Evolutionary conservation across 768 basidiomycete genomes (phyloP).

Genomic region (Rhodocollybia butyracea): DNA sequence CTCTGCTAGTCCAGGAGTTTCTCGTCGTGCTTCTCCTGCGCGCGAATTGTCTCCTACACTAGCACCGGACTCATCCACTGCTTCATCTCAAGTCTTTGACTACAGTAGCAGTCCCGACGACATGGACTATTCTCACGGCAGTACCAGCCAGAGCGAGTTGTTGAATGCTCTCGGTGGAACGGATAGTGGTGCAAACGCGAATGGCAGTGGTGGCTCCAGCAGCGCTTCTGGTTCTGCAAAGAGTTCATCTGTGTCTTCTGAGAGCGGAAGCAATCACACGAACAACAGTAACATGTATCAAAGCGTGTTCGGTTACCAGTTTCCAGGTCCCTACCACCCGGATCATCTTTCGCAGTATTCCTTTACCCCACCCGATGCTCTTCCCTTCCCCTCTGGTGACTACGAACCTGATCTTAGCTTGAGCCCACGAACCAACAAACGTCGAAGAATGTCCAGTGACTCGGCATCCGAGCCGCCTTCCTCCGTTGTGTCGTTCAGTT

Average conservation of each 20-base stretch:
- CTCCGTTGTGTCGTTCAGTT: constrained; percentile 61
- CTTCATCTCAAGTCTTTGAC: constrained; percentile 14
- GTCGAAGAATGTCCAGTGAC: constrained; percentile 68
- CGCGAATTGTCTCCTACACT: constrained; percentile 51
- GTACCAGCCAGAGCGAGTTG: constrained; percentile 25
- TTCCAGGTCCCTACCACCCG: constrained; percentile 73
- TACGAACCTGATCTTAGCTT: constrained; percentile 9
- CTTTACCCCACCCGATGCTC: constrained; percentile 36
- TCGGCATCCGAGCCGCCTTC: constrained; percentile 52
- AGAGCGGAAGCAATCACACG: no score
- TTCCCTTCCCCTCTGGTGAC: constrained; percentile 46
- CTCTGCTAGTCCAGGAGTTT: constrained; percentile 72
- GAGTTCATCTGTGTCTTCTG: no score
- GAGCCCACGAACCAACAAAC: constrained; percentile 53
- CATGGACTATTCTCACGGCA: no score
- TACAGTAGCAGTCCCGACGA: background rate
- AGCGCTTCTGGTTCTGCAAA: no score
- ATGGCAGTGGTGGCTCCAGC: background rate
- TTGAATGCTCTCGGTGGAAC: background rate
- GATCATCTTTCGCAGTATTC: constrained; percentile 58
- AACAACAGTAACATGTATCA: constrained; percentile 18
- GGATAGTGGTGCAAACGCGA: background rate
- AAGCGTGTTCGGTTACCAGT: constrained; percentile 40
- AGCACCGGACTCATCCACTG: constrained; percentile 68
- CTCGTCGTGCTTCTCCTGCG: constrained; percentile 69